A percentile compares a stretch with the other conserved stretches of the same genome.
These are phyloP conservation scores for Tuber melanosporum DNA, from an alignment of 495 filamentous ascomycete species.

Conservation along the genomic window DNA sequence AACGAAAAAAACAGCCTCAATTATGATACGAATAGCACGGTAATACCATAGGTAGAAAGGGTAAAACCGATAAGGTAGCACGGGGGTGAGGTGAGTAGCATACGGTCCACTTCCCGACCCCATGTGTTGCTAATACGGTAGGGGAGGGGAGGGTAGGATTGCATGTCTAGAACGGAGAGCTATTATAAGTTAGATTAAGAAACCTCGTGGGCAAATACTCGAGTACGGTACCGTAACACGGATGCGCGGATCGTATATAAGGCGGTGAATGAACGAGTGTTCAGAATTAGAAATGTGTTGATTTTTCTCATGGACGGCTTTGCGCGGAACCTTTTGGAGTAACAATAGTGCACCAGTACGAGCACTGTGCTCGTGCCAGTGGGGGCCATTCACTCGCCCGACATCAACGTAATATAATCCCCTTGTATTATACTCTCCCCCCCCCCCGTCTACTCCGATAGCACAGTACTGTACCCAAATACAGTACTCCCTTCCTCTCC, in stretches of 20 bases:
- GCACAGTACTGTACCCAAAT: neutral
- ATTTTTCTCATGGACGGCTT: neutral
- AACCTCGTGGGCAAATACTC: neutral
- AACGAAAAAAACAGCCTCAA: neutral
- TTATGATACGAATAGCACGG: neutral
- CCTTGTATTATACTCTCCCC: neutral
- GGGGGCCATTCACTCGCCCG: neutral
- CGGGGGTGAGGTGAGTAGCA: neutral
- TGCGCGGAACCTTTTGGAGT: neutral
- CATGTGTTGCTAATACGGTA: neutral
- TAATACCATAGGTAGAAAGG: neutral
- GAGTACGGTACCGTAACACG: neutral
- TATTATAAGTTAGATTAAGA: neutral
- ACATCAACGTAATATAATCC: neutral
- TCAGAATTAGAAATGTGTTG: neutral
- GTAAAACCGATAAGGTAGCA: neutral
- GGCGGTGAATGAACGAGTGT: neutral
- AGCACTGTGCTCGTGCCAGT: neutral
- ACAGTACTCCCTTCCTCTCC: no score
- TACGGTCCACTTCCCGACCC: neutral
- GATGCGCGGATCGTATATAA: neutral
- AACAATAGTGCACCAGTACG: no score
- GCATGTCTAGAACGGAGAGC: neutral
- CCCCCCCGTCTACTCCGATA: neutral
- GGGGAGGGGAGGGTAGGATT: no score